Conservation (phyloP, 306 rosid species). For the Lathyrus sativus region DNA sequence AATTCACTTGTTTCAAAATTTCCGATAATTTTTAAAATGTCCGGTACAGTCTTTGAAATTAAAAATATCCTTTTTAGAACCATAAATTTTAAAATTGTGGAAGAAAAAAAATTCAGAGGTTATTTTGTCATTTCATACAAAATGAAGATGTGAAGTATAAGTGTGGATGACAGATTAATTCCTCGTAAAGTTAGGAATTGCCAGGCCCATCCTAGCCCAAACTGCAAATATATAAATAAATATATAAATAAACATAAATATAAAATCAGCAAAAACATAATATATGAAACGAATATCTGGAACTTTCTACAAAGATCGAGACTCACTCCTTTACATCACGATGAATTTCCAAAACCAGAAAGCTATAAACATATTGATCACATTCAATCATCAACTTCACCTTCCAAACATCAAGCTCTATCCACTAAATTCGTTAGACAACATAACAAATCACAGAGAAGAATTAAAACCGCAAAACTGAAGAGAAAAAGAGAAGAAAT, state of each 20-base stretch:
- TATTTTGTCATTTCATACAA: no score
- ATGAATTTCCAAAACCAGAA: background rate
- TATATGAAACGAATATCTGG: constrained; percentile 38
- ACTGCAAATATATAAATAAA: no score
- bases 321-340: background rate
- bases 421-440: background rate
- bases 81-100: no score
- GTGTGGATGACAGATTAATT: no score
- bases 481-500: constrained; percentile 50
- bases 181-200: no score
- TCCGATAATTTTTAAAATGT: no score
- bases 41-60: no score
- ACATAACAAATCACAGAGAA: background rate
- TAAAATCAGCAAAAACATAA: background rate
- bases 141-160: no score
- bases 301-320: constrained; percentile 39
- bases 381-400: background rate
- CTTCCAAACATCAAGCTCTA: background rate
- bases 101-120: no score
- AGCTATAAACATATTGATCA: background rate
- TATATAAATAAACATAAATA: background rate
- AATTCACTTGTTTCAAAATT: no score
- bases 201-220: no score
- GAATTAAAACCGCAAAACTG: constrained; percentile 13
- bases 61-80: no score